phyloP scores from a whole-genome alignment of 1,284 basidiomycete genomes.

The Ganoderma resinaceum region DNA sequence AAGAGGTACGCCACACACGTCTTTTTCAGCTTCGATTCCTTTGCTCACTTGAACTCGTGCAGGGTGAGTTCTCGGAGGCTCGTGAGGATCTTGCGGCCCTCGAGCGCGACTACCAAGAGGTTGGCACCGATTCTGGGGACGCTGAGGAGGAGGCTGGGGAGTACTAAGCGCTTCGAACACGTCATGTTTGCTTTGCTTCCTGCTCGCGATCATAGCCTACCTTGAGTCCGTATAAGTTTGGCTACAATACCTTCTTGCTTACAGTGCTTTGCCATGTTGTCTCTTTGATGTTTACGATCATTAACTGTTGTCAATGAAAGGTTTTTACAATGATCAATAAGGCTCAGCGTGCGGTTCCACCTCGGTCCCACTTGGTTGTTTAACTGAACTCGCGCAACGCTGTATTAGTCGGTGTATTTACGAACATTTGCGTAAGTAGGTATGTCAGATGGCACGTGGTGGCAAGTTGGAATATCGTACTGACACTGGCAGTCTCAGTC shows the following conservation, averaged over 20 bases:
- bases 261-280: conserved; percentile 17
- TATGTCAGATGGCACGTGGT: not conserved
- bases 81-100: conserved; percentile 97
- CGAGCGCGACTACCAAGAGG: conserved; percentile 97
- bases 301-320: conserved; percentile 9
- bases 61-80: conserved; percentile 96
- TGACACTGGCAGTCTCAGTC: not conserved
- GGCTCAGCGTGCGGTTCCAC: not conserved
- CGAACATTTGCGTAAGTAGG: not conserved
- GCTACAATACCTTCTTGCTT: conserved; percentile 33
- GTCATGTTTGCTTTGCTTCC: conserved; percentile 21
- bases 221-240: conserved; percentile 29
- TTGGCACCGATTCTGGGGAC: conserved; percentile 90
- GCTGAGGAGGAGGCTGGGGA: conserved; percentile 77
- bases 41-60: not conserved
- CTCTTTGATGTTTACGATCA: conserved; percentile 10
- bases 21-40: not conserved
- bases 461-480: not conserved
- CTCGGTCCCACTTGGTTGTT: not conserved
- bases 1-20: conserved; percentile 60
- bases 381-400: not conserved
- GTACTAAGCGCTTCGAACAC: conserved; percentile 56
- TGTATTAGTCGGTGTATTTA: not conserved
- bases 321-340: not conserved
- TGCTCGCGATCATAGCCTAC: conserved; percentile 28